phyloP scores from a whole-genome alignment of 2,329 filamentous ascomycete species.

The Intubia oerlemansii region DNA sequence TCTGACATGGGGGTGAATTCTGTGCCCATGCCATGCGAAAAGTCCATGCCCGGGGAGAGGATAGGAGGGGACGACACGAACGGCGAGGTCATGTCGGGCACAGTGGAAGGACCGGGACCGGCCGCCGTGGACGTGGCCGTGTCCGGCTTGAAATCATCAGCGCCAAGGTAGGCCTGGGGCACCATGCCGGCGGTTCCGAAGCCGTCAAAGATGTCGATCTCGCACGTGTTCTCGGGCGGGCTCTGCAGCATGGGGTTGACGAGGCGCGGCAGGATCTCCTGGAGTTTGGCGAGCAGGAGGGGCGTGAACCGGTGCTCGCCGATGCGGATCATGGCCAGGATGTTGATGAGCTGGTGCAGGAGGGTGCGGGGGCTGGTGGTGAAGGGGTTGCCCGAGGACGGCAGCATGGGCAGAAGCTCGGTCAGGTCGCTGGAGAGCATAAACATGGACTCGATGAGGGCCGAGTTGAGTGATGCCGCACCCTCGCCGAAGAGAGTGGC shows the following conservation, averaged over 20 bases:
- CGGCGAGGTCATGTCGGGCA: slow-evolving; percentile 24
- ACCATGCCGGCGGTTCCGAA: slow-evolving; percentile 42
- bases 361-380: slow-evolving; percentile 49
- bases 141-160: slow-evolving; percentile 27
- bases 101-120: slow-evolving; percentile 12
- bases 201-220: slow-evolving; percentile 43
- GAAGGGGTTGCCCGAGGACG: slow-evolving; percentile 38
- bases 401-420: slow-evolving; percentile 48
- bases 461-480: slow-evolving; percentile 55
- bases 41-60: slow-evolving; percentile 31
- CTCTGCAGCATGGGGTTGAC: slow-evolving; percentile 38
- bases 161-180: slow-evolving; percentile 22
- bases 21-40: slow-evolving; percentile 18
- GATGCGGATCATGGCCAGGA: slow-evolving; percentile 49
- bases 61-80: slow-evolving; percentile 31
- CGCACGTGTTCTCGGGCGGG: slow-evolving; percentile 28
- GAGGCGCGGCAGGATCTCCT: slow-evolving; percentile 44
- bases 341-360: slow-evolving; percentile 44
- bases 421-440: slow-evolving; percentile 54
- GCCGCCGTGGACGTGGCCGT: slow-evolving; percentile 17
- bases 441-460: slow-evolving; percentile 61
- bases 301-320: slow-evolving; percentile 60
- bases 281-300: slow-evolving; percentile 53
- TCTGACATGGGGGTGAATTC: slow-evolving; percentile 29
- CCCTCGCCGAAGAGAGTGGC: slow-evolving; percentile 49